Percentiles rank a stretch among this genome's conserved stretches.
Conservation (phyloP, 257 asterid species). For the Nicotiana tomentosiformis region DNA sequence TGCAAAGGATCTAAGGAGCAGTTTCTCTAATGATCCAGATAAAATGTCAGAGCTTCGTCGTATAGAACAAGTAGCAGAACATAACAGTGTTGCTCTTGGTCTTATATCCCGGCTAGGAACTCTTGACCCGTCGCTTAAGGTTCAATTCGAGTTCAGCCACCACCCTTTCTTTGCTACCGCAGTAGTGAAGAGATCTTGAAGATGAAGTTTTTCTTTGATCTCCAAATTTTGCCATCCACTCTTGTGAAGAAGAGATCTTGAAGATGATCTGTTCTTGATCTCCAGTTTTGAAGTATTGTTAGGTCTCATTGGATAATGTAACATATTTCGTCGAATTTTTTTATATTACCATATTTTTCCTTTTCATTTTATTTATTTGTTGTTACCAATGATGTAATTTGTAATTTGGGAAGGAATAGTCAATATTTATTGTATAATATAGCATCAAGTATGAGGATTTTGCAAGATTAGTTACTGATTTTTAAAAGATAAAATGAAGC, state of each 20-base stretch:
- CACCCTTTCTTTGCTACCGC: conserved; percentile 92
- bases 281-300: conserved; percentile 26
- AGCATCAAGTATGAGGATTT: background rate
- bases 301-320: conserved; percentile 2
- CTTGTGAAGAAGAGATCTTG: conserved; percentile 1
- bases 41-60: conserved; percentile 63
- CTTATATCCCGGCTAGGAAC: conserved; percentile 70
- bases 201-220: conserved; percentile 6
- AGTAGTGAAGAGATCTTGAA: conserved; percentile 86
- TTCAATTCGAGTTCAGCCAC: conserved; percentile 70
- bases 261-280: background rate
- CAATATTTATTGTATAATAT: background rate
- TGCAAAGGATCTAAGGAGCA: conserved; percentile 64
- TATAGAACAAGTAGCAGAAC: conserved; percentile 93
- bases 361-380: conserved; percentile 3
- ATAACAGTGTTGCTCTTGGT: conserved; percentile 69
- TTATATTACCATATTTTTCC: background rate
- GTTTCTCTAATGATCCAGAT: conserved; percentile 57
- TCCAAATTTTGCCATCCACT: conserved; percentile 31
- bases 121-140: conserved; percentile 73
- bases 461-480: too few species aligned
- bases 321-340: background rate
- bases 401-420: background rate
- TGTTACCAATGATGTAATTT: background rate
- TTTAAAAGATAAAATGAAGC: too few species aligned